Conservation (phyloP, 1,284 basidiomycete species). For the Boletellus deceptivus region DNA sequence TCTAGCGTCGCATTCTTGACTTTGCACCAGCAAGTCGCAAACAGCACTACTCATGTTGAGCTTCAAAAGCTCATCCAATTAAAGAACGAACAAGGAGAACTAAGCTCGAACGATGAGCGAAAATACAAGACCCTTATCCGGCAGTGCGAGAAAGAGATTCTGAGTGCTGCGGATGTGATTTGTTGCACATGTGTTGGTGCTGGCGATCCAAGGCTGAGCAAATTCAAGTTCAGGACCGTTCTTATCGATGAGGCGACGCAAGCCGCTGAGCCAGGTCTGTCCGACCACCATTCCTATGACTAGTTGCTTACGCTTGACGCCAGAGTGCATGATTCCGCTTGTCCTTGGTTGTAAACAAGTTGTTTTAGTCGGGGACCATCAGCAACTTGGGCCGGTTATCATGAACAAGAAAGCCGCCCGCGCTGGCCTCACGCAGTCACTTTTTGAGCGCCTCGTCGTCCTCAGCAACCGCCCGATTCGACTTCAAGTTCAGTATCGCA, state of each 20-base stretch:
- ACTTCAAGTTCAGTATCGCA: slow-evolving; percentile 98
- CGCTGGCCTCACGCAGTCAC: slow-evolving; percentile 94
- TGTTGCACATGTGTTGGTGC: slow-evolving; percentile 99
- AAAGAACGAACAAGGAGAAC: slow-evolving; percentile 96
- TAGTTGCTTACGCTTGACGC: slow-evolving; percentile 12
- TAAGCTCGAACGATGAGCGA: slow-evolving; percentile 94
- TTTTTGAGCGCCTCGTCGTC: slow-evolving; percentile 96
- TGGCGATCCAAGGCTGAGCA: slow-evolving; percentile 92
- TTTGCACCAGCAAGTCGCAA: slow-evolving; percentile 95
- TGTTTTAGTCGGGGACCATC: slow-evolving; percentile 97
- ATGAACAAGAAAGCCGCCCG: slow-evolving; percentile 99
- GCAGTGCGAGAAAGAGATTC: slow-evolving; percentile 96
- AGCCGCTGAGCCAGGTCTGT: slow-evolving; percentile 91
- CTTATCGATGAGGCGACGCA: slow-evolving; percentile 99
- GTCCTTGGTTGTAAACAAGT: slow-evolving; percentile 98
- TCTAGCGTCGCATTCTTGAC: slow-evolving; percentile 93
- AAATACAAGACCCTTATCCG: slow-evolving; percentile 96
- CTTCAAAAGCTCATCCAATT: slow-evolving; percentile 97
- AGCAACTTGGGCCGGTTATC: slow-evolving; percentile 98
- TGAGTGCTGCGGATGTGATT: slow-evolving; percentile 94
- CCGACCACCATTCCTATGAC: slow-evolving; percentile 4
- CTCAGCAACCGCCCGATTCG: slow-evolving; percentile 96
- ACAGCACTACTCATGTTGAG: slow-evolving; percentile 92
- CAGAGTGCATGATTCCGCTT: slow-evolving; percentile 99
- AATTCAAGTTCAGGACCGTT: slow-evolving; percentile 97